Evolutionary conservation across 2,329 filamentous ascomycete genomes (phyloP).

Genomic region (Fusarium albosuccineum): DNA sequence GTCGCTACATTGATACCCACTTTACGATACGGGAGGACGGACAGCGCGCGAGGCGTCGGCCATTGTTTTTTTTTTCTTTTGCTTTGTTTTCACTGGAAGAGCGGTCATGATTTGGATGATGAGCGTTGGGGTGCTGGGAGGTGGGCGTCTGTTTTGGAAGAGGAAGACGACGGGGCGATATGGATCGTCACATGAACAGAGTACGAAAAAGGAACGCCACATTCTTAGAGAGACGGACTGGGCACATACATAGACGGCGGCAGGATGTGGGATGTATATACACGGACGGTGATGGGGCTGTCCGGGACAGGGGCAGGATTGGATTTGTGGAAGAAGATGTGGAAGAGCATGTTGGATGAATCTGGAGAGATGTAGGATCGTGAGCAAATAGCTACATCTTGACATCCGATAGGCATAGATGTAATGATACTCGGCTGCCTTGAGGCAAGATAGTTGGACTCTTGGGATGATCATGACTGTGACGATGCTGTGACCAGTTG

Average conservation of each 20-base stretch:
- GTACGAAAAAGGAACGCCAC: conserved; percentile 24
- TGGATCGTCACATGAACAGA: not conserved
- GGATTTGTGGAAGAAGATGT: not conserved
- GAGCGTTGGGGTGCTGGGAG: conserved; percentile 28
- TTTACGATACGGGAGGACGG: conserved; percentile 48
- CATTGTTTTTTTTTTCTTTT: conserved; percentile 36
- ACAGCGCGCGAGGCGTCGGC: conserved; percentile 45
- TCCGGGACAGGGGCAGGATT: not conserved
- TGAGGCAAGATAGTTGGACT: not conserved
- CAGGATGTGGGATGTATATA: conserved; percentile 27
- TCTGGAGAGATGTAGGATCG: conserved; percentile 16
- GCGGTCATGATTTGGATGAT: conserved; percentile 40
- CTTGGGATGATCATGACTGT: too few relatives aligned
- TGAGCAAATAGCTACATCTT: conserved; percentile 12
- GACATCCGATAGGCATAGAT: conserved; percentile 25
- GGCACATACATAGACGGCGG: conserved; percentile 34
- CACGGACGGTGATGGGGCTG: conserved; percentile 13
- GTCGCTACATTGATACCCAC: conserved; percentile 56
- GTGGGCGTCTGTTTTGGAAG: conserved; percentile 21
- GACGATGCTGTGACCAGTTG: too few relatives aligned
- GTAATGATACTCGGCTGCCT: conserved; percentile 19
- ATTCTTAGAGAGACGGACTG: conserved; percentile 36
- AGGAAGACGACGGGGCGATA: not conserved
- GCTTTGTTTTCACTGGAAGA: conserved; percentile 36
- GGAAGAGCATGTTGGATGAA: conserved; percentile 4